Evolutionary conservation across 2,329 filamentous ascomycete genomes (phyloP).

Genomic region (Paecilomyces fulvus): DNA sequence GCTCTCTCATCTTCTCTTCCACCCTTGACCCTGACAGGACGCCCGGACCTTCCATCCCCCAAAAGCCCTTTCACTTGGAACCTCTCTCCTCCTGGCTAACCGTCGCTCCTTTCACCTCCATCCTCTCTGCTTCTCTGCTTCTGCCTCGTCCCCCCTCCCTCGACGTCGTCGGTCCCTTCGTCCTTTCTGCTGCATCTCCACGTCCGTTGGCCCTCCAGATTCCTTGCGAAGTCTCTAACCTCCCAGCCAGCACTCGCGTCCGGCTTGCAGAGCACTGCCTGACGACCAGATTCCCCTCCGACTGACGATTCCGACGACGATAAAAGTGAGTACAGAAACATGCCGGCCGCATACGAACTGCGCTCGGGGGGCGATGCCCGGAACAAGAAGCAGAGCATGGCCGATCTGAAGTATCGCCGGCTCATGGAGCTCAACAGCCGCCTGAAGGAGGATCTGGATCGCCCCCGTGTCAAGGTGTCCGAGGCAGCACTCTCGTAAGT

Average conservation of each 20-base stretch:
- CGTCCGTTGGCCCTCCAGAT: background rate
- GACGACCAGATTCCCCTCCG: background rate
- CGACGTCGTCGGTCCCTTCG: background rate
- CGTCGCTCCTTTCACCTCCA: background rate
- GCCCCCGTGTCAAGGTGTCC: constrained; percentile 90
- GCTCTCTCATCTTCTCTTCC: background rate
- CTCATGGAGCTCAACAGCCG: constrained; percentile 96
- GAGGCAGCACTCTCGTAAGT: constrained; percentile 79
- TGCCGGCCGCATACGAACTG: constrained; percentile 58
- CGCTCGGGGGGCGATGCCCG: constrained; percentile 57
- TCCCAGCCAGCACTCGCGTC: background rate
- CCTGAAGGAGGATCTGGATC: constrained; percentile 88
- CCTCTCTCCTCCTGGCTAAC: background rate
- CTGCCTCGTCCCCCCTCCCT: background rate
- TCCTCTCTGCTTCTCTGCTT: constrained; percentile 4
- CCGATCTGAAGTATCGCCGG: constrained; percentile 90
- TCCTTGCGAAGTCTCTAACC: background rate
- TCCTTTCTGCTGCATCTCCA: background rate
- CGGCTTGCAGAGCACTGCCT: background rate
- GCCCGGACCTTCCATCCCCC: background rate
- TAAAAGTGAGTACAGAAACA: constrained; percentile 21
- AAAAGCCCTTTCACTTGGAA: background rate
- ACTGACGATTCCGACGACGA: background rate
- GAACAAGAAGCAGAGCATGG: constrained; percentile 99
- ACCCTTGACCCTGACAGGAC: background rate